Conservation (phyloP, 768 basidiomycete genomes). For the Serendipita vermifera region DNA sequence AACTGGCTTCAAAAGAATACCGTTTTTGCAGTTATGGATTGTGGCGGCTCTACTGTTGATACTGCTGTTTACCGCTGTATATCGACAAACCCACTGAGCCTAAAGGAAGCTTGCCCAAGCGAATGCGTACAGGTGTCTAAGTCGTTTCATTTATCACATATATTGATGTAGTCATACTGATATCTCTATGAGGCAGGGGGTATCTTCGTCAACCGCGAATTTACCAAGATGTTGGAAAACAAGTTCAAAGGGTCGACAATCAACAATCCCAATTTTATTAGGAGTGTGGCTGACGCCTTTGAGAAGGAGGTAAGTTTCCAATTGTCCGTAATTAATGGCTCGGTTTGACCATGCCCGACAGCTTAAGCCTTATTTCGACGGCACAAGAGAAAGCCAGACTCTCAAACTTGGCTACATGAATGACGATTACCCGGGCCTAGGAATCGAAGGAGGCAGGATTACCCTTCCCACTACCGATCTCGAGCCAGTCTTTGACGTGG, state of each 20-base stretch:
- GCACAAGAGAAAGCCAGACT: neutral
- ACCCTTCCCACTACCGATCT: neutral
- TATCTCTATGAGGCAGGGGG: neutral
- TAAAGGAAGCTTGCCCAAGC: neutral
- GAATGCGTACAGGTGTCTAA: conserved; percentile 2
- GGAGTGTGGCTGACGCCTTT: neutral
- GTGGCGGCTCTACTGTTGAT: conserved; percentile 8
- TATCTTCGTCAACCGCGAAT: neutral
- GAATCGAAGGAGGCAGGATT: neutral
- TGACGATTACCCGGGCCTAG: neutral
- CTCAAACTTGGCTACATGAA: neutral
- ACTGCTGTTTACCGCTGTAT: neutral
- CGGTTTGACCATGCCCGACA: neutral
- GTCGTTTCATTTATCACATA: neutral
- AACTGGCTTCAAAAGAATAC: neutral
- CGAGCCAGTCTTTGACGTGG: neutral
- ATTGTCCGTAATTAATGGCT: too few relatives aligned
- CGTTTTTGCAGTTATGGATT: conserved; percentile 2
- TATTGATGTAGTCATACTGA: neutral
- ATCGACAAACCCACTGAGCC: neutral
- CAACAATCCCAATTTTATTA: neutral
- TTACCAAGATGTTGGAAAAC: neutral
- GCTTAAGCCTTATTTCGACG: neutral
- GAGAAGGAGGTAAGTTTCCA: neutral
- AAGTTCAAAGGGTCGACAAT: neutral